Percentiles rank a stretch among this genome's conserved stretches.
Evolutionary conservation across 192 early-diverging fungal species (phyloP).

Genomic region (Pilobolus umbonatus): DNA sequence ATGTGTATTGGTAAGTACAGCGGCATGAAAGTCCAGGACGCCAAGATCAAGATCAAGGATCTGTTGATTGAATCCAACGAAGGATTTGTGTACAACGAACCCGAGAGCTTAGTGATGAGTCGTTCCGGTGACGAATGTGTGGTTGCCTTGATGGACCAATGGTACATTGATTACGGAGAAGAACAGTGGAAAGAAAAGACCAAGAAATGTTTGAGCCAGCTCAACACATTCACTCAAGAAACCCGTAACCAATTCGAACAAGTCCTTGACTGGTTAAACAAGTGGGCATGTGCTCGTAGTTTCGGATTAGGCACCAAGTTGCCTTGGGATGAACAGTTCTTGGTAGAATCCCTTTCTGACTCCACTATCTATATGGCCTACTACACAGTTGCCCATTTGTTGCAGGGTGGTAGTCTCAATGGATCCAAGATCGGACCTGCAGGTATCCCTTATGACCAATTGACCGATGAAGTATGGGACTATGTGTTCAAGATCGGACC

Average conservation of each 20-base stretch:
- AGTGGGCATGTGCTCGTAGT: conserved; percentile 95
- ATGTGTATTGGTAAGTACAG: conserved; percentile 80
- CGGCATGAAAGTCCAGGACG: conserved; percentile 86
- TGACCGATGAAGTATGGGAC: conserved; percentile 92
- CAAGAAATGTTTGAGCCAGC: conserved; percentile 67
- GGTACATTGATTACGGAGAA: conserved; percentile 99
- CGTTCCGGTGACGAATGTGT: conserved; percentile 97
- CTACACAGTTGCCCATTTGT: conserved; percentile 92
- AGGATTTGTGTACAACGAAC: conserved; percentile 92
- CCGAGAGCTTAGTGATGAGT: conserved; percentile 88
- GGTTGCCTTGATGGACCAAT: conserved; percentile 92
- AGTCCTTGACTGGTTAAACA: conserved; percentile 86
- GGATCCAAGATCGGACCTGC: conserved; percentile 73
- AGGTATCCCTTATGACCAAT: conserved; percentile 74
- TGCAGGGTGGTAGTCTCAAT: conserved; percentile 84
- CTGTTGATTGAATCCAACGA: conserved; percentile 62
- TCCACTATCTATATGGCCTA: conserved; percentile 99
- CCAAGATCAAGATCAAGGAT: conserved; percentile 79
- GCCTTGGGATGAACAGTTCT: conserved; percentile 88
- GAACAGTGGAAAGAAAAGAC: conserved; percentile 72
- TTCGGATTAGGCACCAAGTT: conserved; percentile 90
- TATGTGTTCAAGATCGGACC: conserved; percentile 78
- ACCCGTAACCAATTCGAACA: conserved; percentile 82
- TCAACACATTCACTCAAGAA: conserved; percentile 80
- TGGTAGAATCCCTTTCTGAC: conserved; percentile 96